phyloP scores from a whole-genome alignment of 2,329 filamentous ascomycete genomes.

The Ophiocordyceps robertsii region DNA sequence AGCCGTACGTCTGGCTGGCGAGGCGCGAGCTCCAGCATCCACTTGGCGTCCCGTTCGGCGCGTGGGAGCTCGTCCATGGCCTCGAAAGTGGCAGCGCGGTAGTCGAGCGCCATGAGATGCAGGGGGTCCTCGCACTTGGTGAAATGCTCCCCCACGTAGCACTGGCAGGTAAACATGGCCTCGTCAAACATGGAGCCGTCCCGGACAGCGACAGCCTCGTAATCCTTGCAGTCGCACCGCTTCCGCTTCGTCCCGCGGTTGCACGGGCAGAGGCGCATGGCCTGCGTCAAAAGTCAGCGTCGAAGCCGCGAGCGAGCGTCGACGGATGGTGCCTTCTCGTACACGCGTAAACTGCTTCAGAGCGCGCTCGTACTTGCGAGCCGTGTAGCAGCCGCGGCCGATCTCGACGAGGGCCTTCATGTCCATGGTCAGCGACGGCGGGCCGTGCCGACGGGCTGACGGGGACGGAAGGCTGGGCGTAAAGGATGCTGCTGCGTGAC shows the following conservation, averaged over 20 bases:
- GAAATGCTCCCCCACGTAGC: slow-evolving; percentile 21
- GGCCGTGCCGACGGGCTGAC: too few relatives aligned
- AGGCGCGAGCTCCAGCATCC: slow-evolving; percentile 28
- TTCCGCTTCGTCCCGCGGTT: slow-evolving; percentile 18
- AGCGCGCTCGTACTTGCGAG: slow-evolving; percentile 19
- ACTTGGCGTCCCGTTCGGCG: slow-evolving; percentile 26
- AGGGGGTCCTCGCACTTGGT: slow-evolving; percentile 22
- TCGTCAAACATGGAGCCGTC: slow-evolving; percentile 26
- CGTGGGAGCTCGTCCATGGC: slow-evolving; percentile 21
- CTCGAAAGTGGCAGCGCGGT: slow-evolving; percentile 26
- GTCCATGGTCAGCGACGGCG: neutral
- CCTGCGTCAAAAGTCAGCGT: slow-evolving; percentile 10
- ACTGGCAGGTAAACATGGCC: slow-evolving; percentile 25
- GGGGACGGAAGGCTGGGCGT: neutral
- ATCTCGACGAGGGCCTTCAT: slow-evolving; percentile 1
- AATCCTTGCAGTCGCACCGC: slow-evolving; percentile 26
- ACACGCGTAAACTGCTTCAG: slow-evolving; percentile 23
- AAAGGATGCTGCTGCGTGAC: neutral
- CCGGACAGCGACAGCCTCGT: slow-evolving; percentile 17
- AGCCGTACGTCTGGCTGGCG: slow-evolving; percentile 22
- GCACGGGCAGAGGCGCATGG: slow-evolving; percentile 22
- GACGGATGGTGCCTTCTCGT: slow-evolving; percentile 1
- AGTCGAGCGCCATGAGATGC: slow-evolving; percentile 27
- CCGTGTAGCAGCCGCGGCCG: slow-evolving; percentile 12
- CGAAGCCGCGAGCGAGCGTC: neutral